A percentile compares a stretch with the other conserved stretches of the same genome.
Evolutionary conservation across 192 early-diverging fungal species (phyloP).

Genomic region (Coemansia nantahalensis): DNA sequence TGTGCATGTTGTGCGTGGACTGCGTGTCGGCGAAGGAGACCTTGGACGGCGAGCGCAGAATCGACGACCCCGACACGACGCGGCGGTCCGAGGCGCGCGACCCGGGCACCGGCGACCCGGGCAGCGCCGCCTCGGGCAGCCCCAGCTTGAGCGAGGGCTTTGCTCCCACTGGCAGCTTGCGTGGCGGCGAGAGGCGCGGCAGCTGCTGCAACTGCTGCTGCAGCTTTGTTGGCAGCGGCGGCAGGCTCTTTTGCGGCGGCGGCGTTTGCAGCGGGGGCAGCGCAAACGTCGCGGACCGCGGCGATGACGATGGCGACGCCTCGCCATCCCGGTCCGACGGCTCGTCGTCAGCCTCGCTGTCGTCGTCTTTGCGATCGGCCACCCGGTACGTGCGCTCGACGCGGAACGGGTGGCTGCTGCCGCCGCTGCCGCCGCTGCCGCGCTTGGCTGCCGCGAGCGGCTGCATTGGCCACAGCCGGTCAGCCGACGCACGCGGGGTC

Average conservation of each 20-base stretch:
- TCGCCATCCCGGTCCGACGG: slow-evolving; percentile 15
- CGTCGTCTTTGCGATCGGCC: slow-evolving; percentile 35
- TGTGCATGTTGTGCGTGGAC: slow-evolving; percentile 47
- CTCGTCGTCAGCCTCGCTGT: slow-evolving; percentile 12
- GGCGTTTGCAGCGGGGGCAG: slow-evolving; percentile 40
- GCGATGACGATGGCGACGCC: slow-evolving; percentile 35
- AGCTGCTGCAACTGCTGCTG: slow-evolving; percentile 48
- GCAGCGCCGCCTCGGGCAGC: slow-evolving; percentile 28
- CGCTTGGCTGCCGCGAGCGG: slow-evolving; percentile 23
- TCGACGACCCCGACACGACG: slow-evolving; percentile 49
- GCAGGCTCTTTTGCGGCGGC: slow-evolving; percentile 41
- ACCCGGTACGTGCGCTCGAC: slow-evolving; percentile 45
- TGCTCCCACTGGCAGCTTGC: slow-evolving; percentile 35
- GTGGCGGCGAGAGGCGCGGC: slow-evolving; percentile 50
- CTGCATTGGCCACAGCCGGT: slow-evolving; percentile 16
- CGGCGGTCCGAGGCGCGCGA: slow-evolving; percentile 44
- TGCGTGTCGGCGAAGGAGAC: slow-evolving; percentile 39
- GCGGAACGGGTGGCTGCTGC: slow-evolving; percentile 29
- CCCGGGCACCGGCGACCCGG: slow-evolving; percentile 27
- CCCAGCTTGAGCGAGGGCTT: slow-evolving; percentile 38
- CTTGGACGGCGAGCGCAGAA: slow-evolving; percentile 50
- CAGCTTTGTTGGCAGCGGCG: slow-evolving; percentile 39
- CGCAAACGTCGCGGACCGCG: slow-evolving; percentile 26
- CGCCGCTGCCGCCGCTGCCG: not conserved
- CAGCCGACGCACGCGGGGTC: slow-evolving; percentile 32